phyloP scores from a whole-genome alignment of 1,284 basidiomycete genomes.

The Cutaneotrichosporon spelunceum region DNA sequence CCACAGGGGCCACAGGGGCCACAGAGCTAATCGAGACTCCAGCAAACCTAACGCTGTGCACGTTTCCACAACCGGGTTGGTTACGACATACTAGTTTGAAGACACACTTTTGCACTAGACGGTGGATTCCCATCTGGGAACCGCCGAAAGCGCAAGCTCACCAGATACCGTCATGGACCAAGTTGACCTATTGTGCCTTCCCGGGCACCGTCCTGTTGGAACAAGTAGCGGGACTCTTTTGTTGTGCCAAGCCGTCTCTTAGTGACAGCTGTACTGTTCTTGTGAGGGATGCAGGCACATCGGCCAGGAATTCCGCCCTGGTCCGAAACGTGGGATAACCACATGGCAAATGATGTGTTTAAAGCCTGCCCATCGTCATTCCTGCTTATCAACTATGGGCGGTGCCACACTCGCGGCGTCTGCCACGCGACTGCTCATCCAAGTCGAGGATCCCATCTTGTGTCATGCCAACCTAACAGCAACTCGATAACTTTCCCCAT shows the following conservation, averaged over 20 bases:
- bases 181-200: no score
- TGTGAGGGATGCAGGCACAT: neutral
- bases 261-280: neutral
- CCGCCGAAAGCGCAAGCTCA: neutral
- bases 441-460: neutral
- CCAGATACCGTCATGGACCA: no score
- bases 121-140: neutral
- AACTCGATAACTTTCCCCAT: neutral
- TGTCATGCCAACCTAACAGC: neutral
- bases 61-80: neutral
- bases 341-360: neutral
- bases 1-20: no score
- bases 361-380: no score
- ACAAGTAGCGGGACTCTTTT: no score
- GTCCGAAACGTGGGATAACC: neutral
- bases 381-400: neutral
- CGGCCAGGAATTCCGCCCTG: neutral
- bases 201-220: no score
- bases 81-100: no score
- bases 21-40: neutral
- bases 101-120: no score
- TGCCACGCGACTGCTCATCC: neutral
- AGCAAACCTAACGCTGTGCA: neutral
- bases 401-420: neutral
- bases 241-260: neutral